Percentiles rank a stretch among this genome's conserved stretches.
phyloP scores from a whole-genome alignment of 208 protist genomes.

The Histomonas meleagridis region DNA sequence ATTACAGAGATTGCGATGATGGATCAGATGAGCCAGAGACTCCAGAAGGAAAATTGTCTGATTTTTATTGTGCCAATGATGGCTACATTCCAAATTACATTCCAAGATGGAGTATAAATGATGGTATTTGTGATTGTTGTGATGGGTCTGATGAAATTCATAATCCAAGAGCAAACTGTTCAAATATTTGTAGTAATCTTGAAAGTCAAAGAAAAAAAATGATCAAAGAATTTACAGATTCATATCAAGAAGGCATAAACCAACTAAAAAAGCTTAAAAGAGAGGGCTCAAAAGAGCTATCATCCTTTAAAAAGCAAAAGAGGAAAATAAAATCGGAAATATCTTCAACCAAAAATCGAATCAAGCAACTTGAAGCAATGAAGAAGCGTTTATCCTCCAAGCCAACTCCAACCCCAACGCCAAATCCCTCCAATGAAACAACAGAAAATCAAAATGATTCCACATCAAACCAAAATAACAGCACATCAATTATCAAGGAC shows the following conservation, averaged over 20 bases:
- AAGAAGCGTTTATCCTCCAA: no score
- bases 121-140: slow-evolving; percentile 28
- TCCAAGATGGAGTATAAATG: not conserved
- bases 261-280: not conserved
- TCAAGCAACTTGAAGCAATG: no score
- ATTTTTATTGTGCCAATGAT: slow-evolving; percentile 4
- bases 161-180: not conserved
- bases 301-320: not conserved
- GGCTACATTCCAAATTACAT: not conserved
- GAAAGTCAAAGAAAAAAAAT: not conserved
- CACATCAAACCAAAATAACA: no score
- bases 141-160: not conserved
- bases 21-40: slow-evolving; percentile 9
- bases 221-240: not conserved
- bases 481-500: no score
- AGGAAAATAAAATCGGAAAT: no score
- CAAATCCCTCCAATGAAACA: no score
- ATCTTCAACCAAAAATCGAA: no score
- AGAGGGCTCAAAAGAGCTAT: not conserved
- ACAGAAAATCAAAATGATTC: no score
- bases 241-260: not conserved
- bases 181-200: not conserved
- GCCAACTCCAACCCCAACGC: no score
- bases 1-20: not conserved
- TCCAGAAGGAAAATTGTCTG: not conserved